phyloP scores from a whole-genome alignment of 2,329 filamentous ascomycete species.

The Stromatinia cepivora region DNA sequence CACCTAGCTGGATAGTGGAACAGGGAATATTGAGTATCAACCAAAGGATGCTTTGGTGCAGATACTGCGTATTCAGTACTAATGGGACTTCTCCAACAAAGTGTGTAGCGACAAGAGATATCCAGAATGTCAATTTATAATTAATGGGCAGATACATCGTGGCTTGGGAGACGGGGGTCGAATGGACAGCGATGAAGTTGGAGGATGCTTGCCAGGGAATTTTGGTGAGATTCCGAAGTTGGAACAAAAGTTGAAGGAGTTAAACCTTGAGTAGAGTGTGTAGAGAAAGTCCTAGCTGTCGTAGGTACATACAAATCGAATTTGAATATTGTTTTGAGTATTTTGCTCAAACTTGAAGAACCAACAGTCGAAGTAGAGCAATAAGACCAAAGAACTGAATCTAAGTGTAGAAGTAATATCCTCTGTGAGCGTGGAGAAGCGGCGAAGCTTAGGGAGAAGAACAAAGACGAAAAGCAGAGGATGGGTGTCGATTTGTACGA shows the following conservation, averaged over 20 bases:
- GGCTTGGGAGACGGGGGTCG: too few relatives aligned
- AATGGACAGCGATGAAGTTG: background rate
- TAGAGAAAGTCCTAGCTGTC: too few relatives aligned
- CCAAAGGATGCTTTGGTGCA: background rate
- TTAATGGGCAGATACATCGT: too few relatives aligned
- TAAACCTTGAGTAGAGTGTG: too few relatives aligned
- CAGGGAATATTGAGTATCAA: background rate
- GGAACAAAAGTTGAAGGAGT: background rate
- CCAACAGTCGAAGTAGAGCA: background rate
- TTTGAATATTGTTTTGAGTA: background rate
- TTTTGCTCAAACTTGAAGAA: background rate
- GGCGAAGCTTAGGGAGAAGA: background rate
- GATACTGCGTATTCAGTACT: background rate
- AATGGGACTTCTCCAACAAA: background rate
- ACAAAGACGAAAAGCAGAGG: background rate
- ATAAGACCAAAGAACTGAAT: background rate
- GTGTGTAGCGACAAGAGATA: background rate
- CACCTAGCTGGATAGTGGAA: background rate
- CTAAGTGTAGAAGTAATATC: background rate
- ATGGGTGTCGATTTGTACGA: background rate
- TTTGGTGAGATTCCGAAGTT: background rate
- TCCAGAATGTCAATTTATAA: background rate
- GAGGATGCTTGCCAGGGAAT: background rate
- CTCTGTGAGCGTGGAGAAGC: background rate
- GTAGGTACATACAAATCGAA: background rate